Evolutionary conservation across 2,329 filamentous ascomycete genomes (phyloP).

Genomic region (Furcasterigmium sp.): DNA sequence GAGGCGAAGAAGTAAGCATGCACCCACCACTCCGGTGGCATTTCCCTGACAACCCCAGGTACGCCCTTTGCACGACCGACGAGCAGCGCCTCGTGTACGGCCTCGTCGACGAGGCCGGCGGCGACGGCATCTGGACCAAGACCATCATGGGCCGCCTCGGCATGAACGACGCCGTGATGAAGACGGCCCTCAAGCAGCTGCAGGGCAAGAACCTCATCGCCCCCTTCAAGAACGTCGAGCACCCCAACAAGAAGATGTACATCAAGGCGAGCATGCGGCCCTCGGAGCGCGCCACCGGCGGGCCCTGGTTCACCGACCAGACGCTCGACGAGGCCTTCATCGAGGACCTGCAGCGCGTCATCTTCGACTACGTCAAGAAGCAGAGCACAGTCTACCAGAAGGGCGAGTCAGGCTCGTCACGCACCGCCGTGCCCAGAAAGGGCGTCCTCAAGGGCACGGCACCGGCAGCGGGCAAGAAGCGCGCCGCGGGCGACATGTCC

Average conservation of each 20-base stretch:
- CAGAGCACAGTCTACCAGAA: slow-evolving; percentile 62
- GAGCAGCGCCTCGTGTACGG: slow-evolving; percentile 83
- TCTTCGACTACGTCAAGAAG: slow-evolving; percentile 68
- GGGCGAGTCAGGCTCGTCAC: slow-evolving; percentile 21
- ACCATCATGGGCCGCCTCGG: slow-evolving; percentile 74
- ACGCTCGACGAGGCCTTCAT: slow-evolving; percentile 88
- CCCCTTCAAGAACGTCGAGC: slow-evolving; percentile 86
- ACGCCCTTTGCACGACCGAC: slow-evolving; percentile 56
- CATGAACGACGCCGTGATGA: slow-evolving; percentile 78
- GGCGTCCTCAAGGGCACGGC: slow-evolving; percentile 45
- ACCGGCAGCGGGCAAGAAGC: slow-evolving; percentile 42
- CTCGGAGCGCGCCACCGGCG: slow-evolving; percentile 85
- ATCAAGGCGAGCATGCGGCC: slow-evolving; percentile 83
- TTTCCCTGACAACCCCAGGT: slow-evolving; percentile 34
- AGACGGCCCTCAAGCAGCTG: slow-evolving; percentile 77
- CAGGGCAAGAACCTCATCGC: slow-evolving; percentile 79
- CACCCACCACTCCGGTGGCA: too few species aligned
- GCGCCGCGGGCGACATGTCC: slow-evolving; percentile 41
- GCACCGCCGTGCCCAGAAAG: slow-evolving; percentile 49
- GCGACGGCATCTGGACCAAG: slow-evolving; percentile 87
- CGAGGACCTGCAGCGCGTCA: slow-evolving; percentile 64
- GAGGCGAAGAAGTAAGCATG: slow-evolving; percentile 58
- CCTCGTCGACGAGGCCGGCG: slow-evolving; percentile 79
- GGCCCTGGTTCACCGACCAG: slow-evolving; percentile 90
- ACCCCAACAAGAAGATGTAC: slow-evolving; percentile 90